Evolutionary conservation across 352 stramenopile species (phyloP), one percentile per base, ranked within the genome.

Genomic region (Paralagenidium karlingii): DNA sequence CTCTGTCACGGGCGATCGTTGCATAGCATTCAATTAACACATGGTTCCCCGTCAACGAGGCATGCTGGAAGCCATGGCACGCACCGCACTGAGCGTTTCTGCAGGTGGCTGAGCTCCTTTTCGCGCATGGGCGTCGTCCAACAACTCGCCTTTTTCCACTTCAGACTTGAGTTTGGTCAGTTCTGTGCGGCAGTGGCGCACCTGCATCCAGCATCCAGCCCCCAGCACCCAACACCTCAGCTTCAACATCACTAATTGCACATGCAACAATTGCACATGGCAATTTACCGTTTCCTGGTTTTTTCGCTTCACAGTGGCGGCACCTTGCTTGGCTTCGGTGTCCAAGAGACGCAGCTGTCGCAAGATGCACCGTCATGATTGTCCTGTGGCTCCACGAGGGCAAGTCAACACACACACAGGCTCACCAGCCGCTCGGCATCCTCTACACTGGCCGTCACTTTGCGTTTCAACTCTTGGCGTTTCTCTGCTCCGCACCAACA

Each of bases 311-410:
- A 31, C 43, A 2, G 40, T 29, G 26, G 48, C 40, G 12, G 48
- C 26, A 1, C 52, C 55, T 11, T 55, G 62, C 24, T 67, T 68
- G 20, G 51, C 57, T 43, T 82, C 65, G 43, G 73, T 77, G 41
- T 81, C 70, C 24, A 85, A 36, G 26, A 85, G 53, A 24, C 68
- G 70, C 33, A 81, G 56, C 70, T 85, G 21, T 19, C 20, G 41
- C 19, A 3, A 38, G 24, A 40, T 40, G n/a, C n/a, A n/a, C n/a
- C n/a, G n/a, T n/a, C n/a, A n/a, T n/a, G n/a, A n/a, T n/a, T n/a
- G n/a, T n/a, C n/a, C n/a, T n/a, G n/a, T n/a, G n/a, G n/a, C n/a
- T n/a, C n/a, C n/a, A n/a, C n/a, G n/a, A n/a, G n/a, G n/a, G n/a
- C n/a, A n/a, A n/a, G n/a, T n/a, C n/a, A n/a, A n/a, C n/a, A n/a